Conservation (phyloP, 1,284 basidiomycete species). For the Ganoderma lucidum region DNA sequence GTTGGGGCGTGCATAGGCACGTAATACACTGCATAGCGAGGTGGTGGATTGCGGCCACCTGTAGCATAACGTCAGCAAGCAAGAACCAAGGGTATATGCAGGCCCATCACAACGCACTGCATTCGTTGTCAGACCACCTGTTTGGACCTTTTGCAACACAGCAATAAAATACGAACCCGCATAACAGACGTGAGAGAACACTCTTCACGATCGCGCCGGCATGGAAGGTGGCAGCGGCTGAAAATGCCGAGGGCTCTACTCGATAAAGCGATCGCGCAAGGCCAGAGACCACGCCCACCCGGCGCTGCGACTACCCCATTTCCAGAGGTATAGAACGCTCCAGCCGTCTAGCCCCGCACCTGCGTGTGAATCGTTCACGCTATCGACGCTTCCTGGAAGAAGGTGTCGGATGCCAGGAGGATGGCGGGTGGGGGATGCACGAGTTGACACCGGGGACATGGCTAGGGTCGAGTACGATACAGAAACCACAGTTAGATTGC, state of each 20-base stretch:
- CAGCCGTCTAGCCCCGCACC: not conserved
- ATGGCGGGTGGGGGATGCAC: not conserved
- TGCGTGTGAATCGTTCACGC: not conserved
- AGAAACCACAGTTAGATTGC: constrained; percentile 3
- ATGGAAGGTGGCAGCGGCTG: constrained; percentile 2
- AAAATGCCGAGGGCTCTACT: not conserved
- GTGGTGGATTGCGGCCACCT: not conserved
- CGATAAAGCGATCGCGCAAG: not conserved
- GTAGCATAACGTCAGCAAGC: not conserved
- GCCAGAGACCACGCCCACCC: not conserved
- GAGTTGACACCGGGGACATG: not conserved
- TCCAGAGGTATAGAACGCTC: not conserved
- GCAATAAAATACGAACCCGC: not conserved
- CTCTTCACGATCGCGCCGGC: not conserved
- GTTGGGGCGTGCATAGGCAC: not conserved
- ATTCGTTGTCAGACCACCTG: no score
- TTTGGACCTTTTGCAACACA: not conserved
- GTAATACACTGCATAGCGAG: not conserved
- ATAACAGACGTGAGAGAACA: not conserved
- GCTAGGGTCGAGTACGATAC: not conserved
- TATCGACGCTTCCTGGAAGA: not conserved
- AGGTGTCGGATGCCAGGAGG: constrained; percentile 1
- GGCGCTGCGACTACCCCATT: not conserved
- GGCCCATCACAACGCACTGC: not conserved
- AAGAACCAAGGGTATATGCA: not conserved